phyloP scores from a whole-genome alignment of 2,329 filamentous ascomycete species.

The Alternaria metachromatica region DNA sequence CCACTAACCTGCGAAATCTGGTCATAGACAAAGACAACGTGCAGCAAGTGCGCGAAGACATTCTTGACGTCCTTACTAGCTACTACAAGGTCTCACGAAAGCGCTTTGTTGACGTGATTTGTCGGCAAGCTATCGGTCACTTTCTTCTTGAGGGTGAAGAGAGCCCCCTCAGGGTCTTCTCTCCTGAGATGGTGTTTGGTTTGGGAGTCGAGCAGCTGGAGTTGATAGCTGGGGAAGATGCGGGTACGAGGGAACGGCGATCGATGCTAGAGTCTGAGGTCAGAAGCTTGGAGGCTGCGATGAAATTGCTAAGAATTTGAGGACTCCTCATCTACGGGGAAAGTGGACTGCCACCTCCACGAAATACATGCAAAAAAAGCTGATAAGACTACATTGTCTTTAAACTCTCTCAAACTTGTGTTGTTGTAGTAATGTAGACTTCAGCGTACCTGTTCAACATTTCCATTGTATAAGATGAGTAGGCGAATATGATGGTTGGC shows the following conservation, averaged over 20 bases:
- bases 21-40: slow-evolving; percentile 28
- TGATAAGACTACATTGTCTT: too few species aligned
- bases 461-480: too few species aligned
- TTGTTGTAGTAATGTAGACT: too few species aligned
- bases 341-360: too few species aligned
- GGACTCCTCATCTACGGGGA: neutral
- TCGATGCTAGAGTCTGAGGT: slow-evolving; percentile 10
- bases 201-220: slow-evolving; percentile 15
- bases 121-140: slow-evolving; percentile 63
- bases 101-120: slow-evolving; percentile 69
- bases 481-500: too few species aligned
- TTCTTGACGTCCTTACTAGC: slow-evolving; percentile 65
- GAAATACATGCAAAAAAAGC: too few species aligned
- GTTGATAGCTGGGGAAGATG: slow-evolving; percentile 21
- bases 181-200: slow-evolving; percentile 5
- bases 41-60: slow-evolving; percentile 51
- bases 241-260: slow-evolving; percentile 6
- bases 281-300: slow-evolving; percentile 13
- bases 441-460: too few species aligned
- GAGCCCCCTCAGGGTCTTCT: slow-evolving; percentile 29
- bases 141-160: slow-evolving; percentile 58
- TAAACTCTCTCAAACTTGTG: too few species aligned
- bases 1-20: neutral
- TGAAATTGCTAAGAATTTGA: slow-evolving; percentile 7
- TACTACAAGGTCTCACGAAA: slow-evolving; percentile 69